Base-by-base conservation (phyloP, 176 grass and related monocot genomes). In the Alopecurus myosuroides region DNA sequence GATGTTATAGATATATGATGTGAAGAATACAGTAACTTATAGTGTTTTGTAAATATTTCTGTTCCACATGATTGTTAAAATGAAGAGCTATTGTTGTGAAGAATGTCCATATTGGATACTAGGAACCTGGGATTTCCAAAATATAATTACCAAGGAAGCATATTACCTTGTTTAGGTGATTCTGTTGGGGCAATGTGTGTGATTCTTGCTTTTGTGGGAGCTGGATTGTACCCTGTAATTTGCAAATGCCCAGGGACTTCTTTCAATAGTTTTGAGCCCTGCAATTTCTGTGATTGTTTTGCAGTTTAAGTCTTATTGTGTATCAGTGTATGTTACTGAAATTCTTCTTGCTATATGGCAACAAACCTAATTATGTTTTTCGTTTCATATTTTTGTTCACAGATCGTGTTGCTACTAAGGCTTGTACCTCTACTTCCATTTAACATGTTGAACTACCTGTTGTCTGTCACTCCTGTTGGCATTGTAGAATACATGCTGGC, bases 361-460 rank as follows among this genome's bases (percentile, higher is more conserved):
- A 62, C 56, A 25, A 62, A 70, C 14, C 65, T 79, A 49, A 80
- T 61, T 40, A 61, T 88, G 52, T 83, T 64, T 20, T 14, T 42
- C 6, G 22, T 81, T 35, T 88, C 50, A 67, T 88, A 58, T 85
- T 83, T 58, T 2, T 84, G 26, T 78, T 39, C 57, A 41, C 91
- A 98, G 96, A 98, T 98, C 50, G 96, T 94, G 52, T 75, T 98
- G 83, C 74, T 99, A 78, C 82, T 99, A 65, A 94, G 97, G 84
- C 84, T 99, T 84, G 97, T 99, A 53, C 97, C 97, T 73, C 83
- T 99, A 74, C 97, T 99, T 82, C 97, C 97, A 0, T 99, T 99
- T 84, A 99, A 99, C 87, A 99, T 99, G 97, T 89, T 99, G 84
- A 99, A 99, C 78, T 99, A 99, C 90, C 85, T 99, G 35, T 82